Base-by-base conservation (phyloP, 177 flowering plant species). In the Vitis hybrid region DNA sequence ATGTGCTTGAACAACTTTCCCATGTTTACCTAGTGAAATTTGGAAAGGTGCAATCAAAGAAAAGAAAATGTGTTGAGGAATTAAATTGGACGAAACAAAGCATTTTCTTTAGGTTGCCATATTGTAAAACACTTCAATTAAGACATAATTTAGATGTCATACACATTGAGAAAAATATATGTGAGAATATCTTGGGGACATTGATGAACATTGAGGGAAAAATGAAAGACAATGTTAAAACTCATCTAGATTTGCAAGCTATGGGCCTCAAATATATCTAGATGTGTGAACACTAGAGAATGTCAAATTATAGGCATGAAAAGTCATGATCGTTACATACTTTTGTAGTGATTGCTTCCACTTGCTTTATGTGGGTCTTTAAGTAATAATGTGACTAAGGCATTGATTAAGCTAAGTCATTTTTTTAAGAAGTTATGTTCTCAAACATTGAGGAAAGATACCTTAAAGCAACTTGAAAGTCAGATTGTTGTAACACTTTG, bases 151-250 rank as follows among this genome's bases (percentile, higher is more conserved):
- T 74, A 1, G 73, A 75, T 60, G 60, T 65, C 11, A 74, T 71
- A 72, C 72, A 68, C 19, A 74, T 78, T 4, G 75, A 78, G 18
- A 78, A 75, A 48, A 79, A 79, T 66, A 21, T 68, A 1, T 72
- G 51, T 56, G 76, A 72, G 1, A 75, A 68, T 66, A 6, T 79
- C 11, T 13, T 79, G 10, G 63, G 56, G 12, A 75, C 76, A 2
- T 13, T 75, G 8, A 16, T 74, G 70, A 48, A 56, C 32, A 62
- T 61, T 3, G 66, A 64, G 9, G 75, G 40, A 1, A 74, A 64
- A 64, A 24, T 69, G 13, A 78, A 74, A 19, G 78, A 74, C 52
- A 71, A 35, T 14, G 12, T 62, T 2, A 74, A 78, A 12, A 30
- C 75, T 21, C 40, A 69, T 5, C 19, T 60, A 2, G 72, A 74